Percentiles rank a stretch among this genome's conserved stretches.
Evolutionary conservation across 768 basidiomycete species (phyloP).

Genomic region (Pisolithus orientalis): DNA sequence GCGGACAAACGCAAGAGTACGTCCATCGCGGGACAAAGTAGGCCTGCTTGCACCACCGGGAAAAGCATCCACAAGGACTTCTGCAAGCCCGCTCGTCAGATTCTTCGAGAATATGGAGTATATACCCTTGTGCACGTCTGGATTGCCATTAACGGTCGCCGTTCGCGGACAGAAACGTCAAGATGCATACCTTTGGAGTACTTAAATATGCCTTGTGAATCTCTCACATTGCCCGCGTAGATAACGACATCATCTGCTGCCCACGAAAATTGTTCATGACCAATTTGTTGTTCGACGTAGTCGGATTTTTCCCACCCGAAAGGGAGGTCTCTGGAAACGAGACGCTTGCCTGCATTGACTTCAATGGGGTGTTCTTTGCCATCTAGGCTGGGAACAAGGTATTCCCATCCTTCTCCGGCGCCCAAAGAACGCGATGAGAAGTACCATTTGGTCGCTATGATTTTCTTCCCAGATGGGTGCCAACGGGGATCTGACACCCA

Average conservation of each 20-base stretch:
- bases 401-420: slow-evolving; percentile 73
- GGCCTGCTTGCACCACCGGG: slow-evolving; percentile 74
- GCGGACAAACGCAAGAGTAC: slow-evolving; percentile 69
- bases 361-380: slow-evolving; percentile 20
- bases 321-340: slow-evolving; percentile 53
- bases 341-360: slow-evolving; percentile 41
- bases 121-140: slow-evolving; percentile 66
- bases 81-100: slow-evolving; percentile 47
- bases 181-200: slow-evolving; percentile 57
- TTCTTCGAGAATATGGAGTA: slow-evolving; percentile 68
- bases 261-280: slow-evolving; percentile 69
- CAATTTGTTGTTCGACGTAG: slow-evolving; percentile 67
- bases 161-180: background rate
- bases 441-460: slow-evolving; percentile 79
- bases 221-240: slow-evolving; percentile 58
- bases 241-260: slow-evolving; percentile 50
- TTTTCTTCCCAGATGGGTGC: slow-evolving; percentile 55
- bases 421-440: slow-evolving; percentile 57
- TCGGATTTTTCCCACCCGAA: slow-evolving; percentile 52
- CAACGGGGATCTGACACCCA: slow-evolving; percentile 67
- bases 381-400: slow-evolving; percentile 36
- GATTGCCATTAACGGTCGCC: background rate
- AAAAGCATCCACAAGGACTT: slow-evolving; percentile 45
- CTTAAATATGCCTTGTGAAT: slow-evolving; percentile 38
- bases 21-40: slow-evolving; percentile 60